Conservation (phyloP, 257 asterid genomes). For the Solanum arcanum region DNA sequence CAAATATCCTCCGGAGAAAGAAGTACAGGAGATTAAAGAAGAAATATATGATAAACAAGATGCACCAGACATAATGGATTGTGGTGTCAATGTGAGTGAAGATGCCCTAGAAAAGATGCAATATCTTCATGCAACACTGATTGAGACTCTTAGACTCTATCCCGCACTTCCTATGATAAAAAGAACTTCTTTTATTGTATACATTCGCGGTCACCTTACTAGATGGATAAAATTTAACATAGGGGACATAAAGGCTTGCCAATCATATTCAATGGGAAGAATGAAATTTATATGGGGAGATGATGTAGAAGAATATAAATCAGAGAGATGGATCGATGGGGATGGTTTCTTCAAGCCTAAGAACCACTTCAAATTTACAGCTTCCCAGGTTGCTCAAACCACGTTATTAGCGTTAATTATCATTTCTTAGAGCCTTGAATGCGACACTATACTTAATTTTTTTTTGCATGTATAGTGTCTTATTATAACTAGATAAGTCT, state of each 20-base stretch:
- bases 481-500: background rate
- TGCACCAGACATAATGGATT: slow-evolving; percentile 12
- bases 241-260: slow-evolving; percentile 43
- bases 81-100: slow-evolving; percentile 22
- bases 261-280: slow-evolving; percentile 28
- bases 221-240: slow-evolving; percentile 40
- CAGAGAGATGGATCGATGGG: slow-evolving; percentile 50
- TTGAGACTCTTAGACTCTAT: slow-evolving; percentile 51
- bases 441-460: background rate
- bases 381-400: slow-evolving; percentile 32
- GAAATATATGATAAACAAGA: slow-evolving; percentile 6
- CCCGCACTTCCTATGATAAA: slow-evolving; percentile 59
- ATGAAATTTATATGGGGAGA: slow-evolving; percentile 53
- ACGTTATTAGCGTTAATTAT: background rate
- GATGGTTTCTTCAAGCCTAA: slow-evolving; percentile 30
- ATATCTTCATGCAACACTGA: slow-evolving; percentile 41
- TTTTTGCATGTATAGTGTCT: background rate
- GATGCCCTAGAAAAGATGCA: slow-evolving; percentile 44
- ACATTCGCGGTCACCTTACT: slow-evolving; percentile 16
- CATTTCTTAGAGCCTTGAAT: background rate
- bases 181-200: background rate
- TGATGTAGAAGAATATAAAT: slow-evolving; percentile 37
- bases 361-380: slow-evolving; percentile 49
- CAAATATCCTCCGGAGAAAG: slow-evolving; percentile 46
- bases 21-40: slow-evolving; percentile 22